Evolutionary conservation across 2,329 filamentous ascomycete genomes (phyloP), one percentile per base, ranked within the genome.

Genomic region (Didymella lethalis): DNA sequence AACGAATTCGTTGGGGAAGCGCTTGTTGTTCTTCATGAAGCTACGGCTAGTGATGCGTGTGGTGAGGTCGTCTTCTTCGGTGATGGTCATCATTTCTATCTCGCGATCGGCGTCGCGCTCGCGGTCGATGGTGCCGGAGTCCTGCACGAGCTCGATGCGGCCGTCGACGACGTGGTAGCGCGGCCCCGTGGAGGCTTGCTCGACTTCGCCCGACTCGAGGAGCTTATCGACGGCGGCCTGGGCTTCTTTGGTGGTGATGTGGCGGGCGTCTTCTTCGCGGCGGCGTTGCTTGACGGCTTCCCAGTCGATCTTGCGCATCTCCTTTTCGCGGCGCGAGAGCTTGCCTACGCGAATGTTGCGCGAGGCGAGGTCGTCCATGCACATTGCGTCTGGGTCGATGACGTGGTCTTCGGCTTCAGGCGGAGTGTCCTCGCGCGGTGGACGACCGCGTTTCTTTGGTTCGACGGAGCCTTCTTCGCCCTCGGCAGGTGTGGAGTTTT

Each of bases 11-110:
- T 76, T 72, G 4, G 80, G 79, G 53, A 80, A 79, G n/a, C 80
- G 77, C 43, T 79, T 78, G 53, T 76, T 85, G 79, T 71, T 87
- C 78, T 90, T 88, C 70, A 88, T 81, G 77, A 88, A 92, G 11
- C 88, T 90, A 51, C 84, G 85, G 23, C 86, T 86, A 18, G 88
- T 95, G 64, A 90, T 86, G 52, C 88, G 83, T 18, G 85, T 85
- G 1, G 90, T 92, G 67, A 94, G 89, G 67, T 93, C 90, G 77
- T 92, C 89, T 73, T 94, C 90, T 67, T 92, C 90, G 29, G 90
- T 83, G 48, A 86, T 85, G 68, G 90, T 85, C 68, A 83, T 74
- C 10, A 77, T 74, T 34, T 84, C 83, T 36, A 83, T 81, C 46
- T 82, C 82, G 25, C 83, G 82, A 5, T 82, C 82, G 3, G 85